Conservation (phyloP, 495 filamentous ascomycete genomes). For the Darksidea phi region DNA sequence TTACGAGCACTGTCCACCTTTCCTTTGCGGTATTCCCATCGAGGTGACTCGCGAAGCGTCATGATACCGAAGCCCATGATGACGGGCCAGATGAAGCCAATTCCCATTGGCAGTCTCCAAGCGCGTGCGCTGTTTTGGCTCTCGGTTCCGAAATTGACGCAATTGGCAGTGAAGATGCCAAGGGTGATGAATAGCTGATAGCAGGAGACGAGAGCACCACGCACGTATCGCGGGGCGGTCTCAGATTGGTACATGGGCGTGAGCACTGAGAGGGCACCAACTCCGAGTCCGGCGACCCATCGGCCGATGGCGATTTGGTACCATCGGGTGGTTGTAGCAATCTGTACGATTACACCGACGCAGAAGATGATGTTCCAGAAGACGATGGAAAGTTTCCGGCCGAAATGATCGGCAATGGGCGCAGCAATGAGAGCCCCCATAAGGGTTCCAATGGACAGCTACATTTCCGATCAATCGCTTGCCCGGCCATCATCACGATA, state of each 20-base stretch:
- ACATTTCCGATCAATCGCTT: neutral
- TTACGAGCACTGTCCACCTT: conserved; percentile 53
- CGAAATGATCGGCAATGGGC: conserved; percentile 32
- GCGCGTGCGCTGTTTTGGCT: conserved; percentile 54
- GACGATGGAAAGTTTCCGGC: conserved; percentile 26
- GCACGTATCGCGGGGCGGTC: conserved; percentile 43
- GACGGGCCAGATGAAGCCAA: conserved; percentile 73
- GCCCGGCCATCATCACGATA: neutral
- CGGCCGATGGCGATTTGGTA: conserved; percentile 54
- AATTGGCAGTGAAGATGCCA: conserved; percentile 78
- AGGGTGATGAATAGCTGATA: conserved; percentile 89
- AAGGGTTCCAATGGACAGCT: conserved; percentile 35
- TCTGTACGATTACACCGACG: conserved; percentile 38
- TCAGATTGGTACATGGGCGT: conserved; percentile 75
- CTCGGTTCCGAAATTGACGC: conserved; percentile 77
- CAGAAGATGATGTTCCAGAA: conserved; percentile 34
- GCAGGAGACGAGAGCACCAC: conserved; percentile 38
- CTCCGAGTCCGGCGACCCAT: conserved; percentile 77
- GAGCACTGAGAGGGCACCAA: conserved; percentile 73
- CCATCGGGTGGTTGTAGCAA: conserved; percentile 29
- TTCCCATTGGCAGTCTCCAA: conserved; percentile 79
- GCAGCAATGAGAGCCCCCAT: conserved; percentile 34
- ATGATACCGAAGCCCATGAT: conserved; percentile 63
- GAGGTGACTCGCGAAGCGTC: conserved; percentile 42
- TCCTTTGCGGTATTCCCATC: conserved; percentile 43